A percentile compares a stretch with the other conserved stretches of the same genome.
These are phyloP conservation scores for Meripilus lineatus DNA, from an alignment of 1,284 basidiomycete genomes.

Conservation along the genomic window DNA sequence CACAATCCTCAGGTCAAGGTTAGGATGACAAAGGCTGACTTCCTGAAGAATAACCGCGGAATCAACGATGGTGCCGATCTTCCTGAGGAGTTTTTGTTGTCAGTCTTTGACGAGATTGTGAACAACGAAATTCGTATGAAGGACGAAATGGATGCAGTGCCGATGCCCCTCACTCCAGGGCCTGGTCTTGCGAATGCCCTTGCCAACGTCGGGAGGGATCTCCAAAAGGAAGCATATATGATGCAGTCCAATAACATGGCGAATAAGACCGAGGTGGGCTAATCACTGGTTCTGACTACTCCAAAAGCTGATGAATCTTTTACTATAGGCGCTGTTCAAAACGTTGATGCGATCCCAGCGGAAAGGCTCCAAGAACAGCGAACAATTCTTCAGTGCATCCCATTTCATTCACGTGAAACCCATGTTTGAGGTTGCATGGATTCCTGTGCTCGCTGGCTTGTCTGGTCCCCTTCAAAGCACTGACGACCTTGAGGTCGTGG, in stretches of 20 bases:
- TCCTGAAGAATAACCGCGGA: constrained; percentile 89
- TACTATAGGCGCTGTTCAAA: constrained; percentile 78
- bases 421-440: constrained; percentile 99
- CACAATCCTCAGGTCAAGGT: constrained; percentile 92
- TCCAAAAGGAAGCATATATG: constrained; percentile 92
- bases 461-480: constrained; percentile 91
- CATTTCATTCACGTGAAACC: constrained; percentile 93
- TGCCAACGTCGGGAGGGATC: constrained; percentile 85
- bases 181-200: constrained; percentile 79
- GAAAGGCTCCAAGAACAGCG: constrained; percentile 64
- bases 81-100: constrained; percentile 75
- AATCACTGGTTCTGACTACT: neutral
- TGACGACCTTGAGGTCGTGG: constrained; percentile 87
- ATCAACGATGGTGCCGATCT: constrained; percentile 90
- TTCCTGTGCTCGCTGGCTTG: constrained; percentile 90
- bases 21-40: constrained; percentile 88
- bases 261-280: constrained; percentile 83
- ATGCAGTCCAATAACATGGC: constrained; percentile 94
- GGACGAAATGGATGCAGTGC: constrained; percentile 78
- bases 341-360: constrained; percentile 87
- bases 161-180: constrained; percentile 43
- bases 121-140: constrained; percentile 96
- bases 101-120: constrained; percentile 87
- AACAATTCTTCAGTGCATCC: constrained; percentile 93
- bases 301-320: constrained; percentile 7